phyloP scores from a whole-genome alignment of 176 grass and related monocot species.

The Zea luxurians region DNA sequence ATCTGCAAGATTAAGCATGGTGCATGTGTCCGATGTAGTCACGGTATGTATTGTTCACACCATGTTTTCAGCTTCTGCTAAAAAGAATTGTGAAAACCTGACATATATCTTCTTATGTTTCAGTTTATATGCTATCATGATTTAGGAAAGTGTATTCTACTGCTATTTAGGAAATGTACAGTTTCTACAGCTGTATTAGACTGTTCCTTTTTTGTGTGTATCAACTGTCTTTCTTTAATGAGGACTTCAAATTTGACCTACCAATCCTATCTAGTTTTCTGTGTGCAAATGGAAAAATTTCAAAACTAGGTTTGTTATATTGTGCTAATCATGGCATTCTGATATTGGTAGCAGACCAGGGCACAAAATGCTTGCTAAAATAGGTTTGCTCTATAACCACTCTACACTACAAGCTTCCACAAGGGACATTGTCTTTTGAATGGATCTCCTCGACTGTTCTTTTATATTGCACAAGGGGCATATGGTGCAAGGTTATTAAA shows the following conservation, averaged over 20 bases:
- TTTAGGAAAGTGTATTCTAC: conserved; percentile 11
- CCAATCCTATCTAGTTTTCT: neutral
- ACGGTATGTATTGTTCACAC: conserved; percentile 64
- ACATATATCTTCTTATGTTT: conserved; percentile 17
- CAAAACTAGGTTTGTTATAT: neutral
- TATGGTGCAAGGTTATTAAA: too few relatives aligned
- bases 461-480: neutral
- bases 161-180: conserved; percentile 8
- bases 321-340: too few relatives aligned
- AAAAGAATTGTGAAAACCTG: conserved; percentile 19
- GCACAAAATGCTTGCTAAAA: conserved; percentile 21
- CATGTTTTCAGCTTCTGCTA: conserved; percentile 6
- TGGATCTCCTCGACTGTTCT: neutral
- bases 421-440: conserved; percentile 4
- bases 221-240: conserved; percentile 3
- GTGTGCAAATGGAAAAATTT: neutral
- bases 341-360: neutral
- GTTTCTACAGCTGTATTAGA: neutral
- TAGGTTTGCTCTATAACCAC: neutral
- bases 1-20: conserved; percentile 97
- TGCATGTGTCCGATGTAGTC: conserved; percentile 90
- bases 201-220: conserved; percentile 4
- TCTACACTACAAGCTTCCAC: neutral
- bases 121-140: conserved; percentile 5
- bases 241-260: conserved; percentile 8